Conservation (phyloP, 169 alveolate species). For the Babesia bigemina region DNA sequence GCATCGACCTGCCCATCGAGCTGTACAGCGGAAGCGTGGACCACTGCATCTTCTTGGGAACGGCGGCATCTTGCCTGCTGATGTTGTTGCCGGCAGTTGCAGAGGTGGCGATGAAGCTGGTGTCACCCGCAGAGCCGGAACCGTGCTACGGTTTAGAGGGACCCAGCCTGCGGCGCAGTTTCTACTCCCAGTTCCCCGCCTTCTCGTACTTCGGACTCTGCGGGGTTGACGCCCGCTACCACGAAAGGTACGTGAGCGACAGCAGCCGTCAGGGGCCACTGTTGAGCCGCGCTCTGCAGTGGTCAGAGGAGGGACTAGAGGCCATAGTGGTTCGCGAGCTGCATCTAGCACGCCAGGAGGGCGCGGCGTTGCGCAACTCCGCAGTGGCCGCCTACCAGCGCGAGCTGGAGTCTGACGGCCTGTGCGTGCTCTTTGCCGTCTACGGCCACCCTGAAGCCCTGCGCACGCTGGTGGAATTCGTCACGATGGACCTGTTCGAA, state of each 20-base stretch:
- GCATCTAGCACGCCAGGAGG: constrained; percentile 33
- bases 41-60: constrained; percentile 30
- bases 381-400: constrained; percentile 13
- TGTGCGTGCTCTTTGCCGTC: constrained; percentile 51
- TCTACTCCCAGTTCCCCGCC: constrained; percentile 32
- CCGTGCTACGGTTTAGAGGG: background rate
- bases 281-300: constrained; percentile 1
- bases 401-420: constrained; percentile 53
- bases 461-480: constrained; percentile 10
- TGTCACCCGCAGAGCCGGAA: constrained; percentile 3
- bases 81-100: constrained; percentile 13
- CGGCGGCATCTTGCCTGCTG: constrained; percentile 18
- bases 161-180: constrained; percentile 17
- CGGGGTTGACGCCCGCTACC: background rate
- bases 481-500: constrained; percentile 28
- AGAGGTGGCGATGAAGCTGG: constrained; percentile 23
- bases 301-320: constrained; percentile 39
- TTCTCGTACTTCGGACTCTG: constrained; percentile 11
- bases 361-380: constrained; percentile 8
- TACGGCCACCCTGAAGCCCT: constrained; percentile 66
- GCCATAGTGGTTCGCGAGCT: constrained; percentile 21
- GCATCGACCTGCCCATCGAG: constrained; percentile 52
- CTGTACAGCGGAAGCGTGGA: constrained; percentile 35
- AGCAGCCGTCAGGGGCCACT: background rate
- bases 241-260: constrained; percentile 27